Evolutionary conservation across 73 alveolate genomes (phyloP).

Genomic region (Diophrys sp.): DNA sequence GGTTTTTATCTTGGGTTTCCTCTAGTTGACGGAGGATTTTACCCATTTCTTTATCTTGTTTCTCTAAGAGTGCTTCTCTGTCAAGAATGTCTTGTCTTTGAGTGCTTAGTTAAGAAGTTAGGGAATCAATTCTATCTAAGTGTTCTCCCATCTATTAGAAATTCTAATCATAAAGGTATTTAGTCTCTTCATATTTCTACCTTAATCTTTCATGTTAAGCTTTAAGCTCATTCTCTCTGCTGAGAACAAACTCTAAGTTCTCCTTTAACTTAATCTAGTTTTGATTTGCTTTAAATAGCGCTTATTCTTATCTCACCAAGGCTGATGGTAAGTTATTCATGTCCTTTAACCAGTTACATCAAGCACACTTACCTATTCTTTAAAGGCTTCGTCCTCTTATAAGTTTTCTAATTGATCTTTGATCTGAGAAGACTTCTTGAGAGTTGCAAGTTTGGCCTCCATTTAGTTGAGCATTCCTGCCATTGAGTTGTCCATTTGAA

Average conservation of each 20-base stretch:
- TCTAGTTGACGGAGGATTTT: not conserved
- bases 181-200: not conserved
- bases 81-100: conserved; percentile 9
- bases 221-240: conserved; percentile 29
- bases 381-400: not conserved
- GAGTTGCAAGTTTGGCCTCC: conserved; percentile 6
- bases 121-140: conserved; percentile 10
- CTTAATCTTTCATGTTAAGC: not conserved
- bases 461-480: not conserved
- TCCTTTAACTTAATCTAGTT: conserved; percentile 27
- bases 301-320: conserved; percentile 24
- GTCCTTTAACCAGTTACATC: not conserved
- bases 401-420: not conserved
- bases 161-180: conserved; percentile 10
- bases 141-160: conserved; percentile 10
- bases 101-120: conserved; percentile 3
- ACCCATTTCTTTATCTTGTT: not conserved
- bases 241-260: conserved; percentile 30
- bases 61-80: not conserved
- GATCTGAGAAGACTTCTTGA: not conserved
- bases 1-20: no score
- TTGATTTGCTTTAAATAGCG: conserved; percentile 23
- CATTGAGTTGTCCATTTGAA: not conserved
- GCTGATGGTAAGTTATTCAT: conserved; percentile 31
- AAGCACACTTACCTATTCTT: not conserved